These are phyloP conservation scores for Penicillium sp. DNA, from an alignment of 2,329 filamentous ascomycete species.

Conservation along the genomic window DNA sequence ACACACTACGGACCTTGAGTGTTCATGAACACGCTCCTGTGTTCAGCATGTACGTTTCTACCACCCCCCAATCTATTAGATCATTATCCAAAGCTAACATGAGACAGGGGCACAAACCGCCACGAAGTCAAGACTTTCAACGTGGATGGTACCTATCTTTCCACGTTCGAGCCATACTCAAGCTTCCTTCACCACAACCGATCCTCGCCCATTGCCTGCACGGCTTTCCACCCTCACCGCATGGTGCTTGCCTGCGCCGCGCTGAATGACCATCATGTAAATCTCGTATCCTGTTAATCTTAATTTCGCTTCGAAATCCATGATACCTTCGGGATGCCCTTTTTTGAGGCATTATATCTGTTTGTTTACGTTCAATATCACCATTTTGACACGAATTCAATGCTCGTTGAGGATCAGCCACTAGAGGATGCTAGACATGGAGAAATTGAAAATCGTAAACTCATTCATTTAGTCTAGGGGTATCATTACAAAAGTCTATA, in stretches of 20 bases:
- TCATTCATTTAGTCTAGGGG: slow-evolving; percentile 11
- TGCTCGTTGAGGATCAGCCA: too few species aligned
- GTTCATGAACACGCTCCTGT: slow-evolving; percentile 96
- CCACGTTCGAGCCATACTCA: slow-evolving; percentile 83
- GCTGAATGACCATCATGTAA: slow-evolving; percentile 84
- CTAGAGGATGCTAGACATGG: neutral
- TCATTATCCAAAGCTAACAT: slow-evolving; percentile 14
- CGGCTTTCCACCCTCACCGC: slow-evolving; percentile 91
- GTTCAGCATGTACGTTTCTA: slow-evolving; percentile 75
- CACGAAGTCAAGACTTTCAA: slow-evolving; percentile 93
- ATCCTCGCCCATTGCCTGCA: slow-evolving; percentile 78
- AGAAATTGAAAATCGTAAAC: neutral
- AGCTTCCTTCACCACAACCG: slow-evolving; percentile 81
- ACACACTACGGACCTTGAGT: slow-evolving; percentile 79
- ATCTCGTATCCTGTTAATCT: slow-evolving; percentile 69
- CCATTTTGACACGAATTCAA: too few species aligned
- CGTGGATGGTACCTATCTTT: slow-evolving; percentile 75
- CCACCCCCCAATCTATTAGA: neutral
- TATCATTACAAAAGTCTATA: slow-evolving; percentile 12
- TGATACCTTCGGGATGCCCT: neutral
- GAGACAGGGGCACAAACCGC: slow-evolving; percentile 73
- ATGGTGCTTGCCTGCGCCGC: slow-evolving; percentile 88
- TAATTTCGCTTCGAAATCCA: neutral
- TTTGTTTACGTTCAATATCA: too few species aligned
- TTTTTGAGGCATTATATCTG: neutral